Conservation (phyloP, 352 stramenopile species). For the Phytophthora palmivora region DNA sequence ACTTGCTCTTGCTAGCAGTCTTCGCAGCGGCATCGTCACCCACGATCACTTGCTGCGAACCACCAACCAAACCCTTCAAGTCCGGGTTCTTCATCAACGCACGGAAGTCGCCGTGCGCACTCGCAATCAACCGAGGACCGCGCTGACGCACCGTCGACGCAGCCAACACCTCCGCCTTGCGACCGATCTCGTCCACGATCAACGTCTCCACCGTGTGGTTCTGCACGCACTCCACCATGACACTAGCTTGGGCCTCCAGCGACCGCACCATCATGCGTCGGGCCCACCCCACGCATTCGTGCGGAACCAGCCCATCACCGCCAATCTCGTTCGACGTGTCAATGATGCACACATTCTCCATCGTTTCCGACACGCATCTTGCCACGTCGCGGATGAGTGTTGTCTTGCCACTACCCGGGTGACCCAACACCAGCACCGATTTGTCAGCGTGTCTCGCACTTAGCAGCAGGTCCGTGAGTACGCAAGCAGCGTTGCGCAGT, state of each 20-base stretch:
- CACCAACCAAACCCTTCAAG: constrained; percentile 80
- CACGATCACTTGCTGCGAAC: constrained; percentile 71
- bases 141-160: constrained; percentile 73
- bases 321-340: constrained; percentile 94
- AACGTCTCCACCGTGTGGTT: constrained; percentile 91
- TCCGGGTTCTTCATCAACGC: constrained; percentile 87
- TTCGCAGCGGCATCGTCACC: constrained; percentile 60
- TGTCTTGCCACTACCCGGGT: constrained; percentile 82
- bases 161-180: constrained; percentile 77
- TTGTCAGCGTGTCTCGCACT: constrained; percentile 48
- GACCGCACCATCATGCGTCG: constrained; percentile 85
- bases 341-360: constrained; percentile 85
- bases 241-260: constrained; percentile 65
- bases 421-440: constrained; percentile 71
- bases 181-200: constrained; percentile 91
- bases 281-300: constrained; percentile 73
- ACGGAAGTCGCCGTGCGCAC: constrained; percentile 83
- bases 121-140: constrained; percentile 85
- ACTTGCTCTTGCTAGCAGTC: constrained; percentile 35
- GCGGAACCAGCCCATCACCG: constrained; percentile 83
- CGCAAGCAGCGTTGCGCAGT: constrained; percentile 60
- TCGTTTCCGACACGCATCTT: constrained; percentile 58
- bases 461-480: constrained; percentile 76
- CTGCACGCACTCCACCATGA: constrained; percentile 92
- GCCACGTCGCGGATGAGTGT: constrained; percentile 87